phyloP scores from a whole-genome alignment of 2,329 filamentous ascomycete species.

The Cercospora berteroae region DNA sequence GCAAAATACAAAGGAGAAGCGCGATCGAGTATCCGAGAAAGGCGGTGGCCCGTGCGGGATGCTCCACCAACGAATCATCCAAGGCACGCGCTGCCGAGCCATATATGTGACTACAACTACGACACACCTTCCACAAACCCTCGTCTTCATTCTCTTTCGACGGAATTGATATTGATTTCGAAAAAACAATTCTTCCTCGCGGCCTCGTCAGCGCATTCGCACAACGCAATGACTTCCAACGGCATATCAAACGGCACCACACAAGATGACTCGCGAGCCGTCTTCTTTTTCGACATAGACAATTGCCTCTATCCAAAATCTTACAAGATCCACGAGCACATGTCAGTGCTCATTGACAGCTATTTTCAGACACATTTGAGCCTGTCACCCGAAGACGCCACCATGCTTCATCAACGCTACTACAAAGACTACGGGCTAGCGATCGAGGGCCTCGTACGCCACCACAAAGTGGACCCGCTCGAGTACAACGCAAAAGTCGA shows the following conservation, averaged over 20 bases:
- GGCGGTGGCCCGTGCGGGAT: not conserved
- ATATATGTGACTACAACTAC: not conserved
- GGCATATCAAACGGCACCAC: conserved; percentile 11
- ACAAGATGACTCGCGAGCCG: conserved; percentile 37
- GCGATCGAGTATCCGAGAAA: not conserved
- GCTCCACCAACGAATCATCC: not conserved
- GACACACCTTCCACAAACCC: not conserved
- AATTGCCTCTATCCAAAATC: conserved; percentile 88
- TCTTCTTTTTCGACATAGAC: conserved; percentile 90
- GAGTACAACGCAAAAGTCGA: conserved; percentile 95
- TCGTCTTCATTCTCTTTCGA: not conserved
- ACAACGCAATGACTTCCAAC: conserved; percentile 11
- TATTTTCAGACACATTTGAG: conserved; percentile 69
- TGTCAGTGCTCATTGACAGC: conserved; percentile 75
- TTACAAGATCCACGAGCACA: conserved; percentile 79
- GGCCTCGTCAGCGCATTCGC: not conserved
- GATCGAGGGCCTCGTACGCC: conserved; percentile 87
- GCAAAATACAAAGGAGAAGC: conserved; percentile 6
- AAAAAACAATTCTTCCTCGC: not conserved
- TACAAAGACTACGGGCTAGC: conserved; percentile 96
- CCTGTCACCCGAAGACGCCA: conserved; percentile 74
- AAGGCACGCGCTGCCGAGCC: conserved; percentile 5
- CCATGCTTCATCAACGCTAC: conserved; percentile 82
- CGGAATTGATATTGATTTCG: not conserved
- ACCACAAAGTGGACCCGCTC: conserved; percentile 92